Evolutionary conservation across 805 yeast genomes (phyloP), one percentile per base, ranked within the genome.

Genomic region (Pachysolen tannophilus): DNA sequence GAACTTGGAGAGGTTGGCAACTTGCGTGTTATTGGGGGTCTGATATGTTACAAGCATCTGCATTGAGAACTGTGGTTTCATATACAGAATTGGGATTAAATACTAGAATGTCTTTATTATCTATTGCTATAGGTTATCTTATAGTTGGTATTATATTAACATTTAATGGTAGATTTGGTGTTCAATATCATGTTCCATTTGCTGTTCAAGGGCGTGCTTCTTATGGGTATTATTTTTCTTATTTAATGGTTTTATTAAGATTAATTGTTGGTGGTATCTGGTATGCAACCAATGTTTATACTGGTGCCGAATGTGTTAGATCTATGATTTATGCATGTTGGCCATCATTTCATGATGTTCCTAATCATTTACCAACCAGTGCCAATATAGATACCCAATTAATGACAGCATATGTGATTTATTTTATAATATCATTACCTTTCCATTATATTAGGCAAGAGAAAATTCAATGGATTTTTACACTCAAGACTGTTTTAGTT

Each of bases 121-220:
- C 45, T 4, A 37, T 42, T 13, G 44, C 45, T 14, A 42, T 48
- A 4, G 52, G 50, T 17, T 43, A 45, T 42, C 24, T 45, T 8
- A 30, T 46, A 14, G 45, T 48, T 19, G 48, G 49, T 21, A 16
- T 42, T 9, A 48, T 45, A 11, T 33, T 48, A 18, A 40, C 45
- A 14, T 30, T 53, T 7, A 52, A 55, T 34, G 58, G 57, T 30
- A 49, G 48, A 5, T 47, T 53, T 32, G 64, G 65, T 30, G 56
- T 63, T 5, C 47, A 43, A 23, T 50, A 54, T 10, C 61, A 59
- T 24, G 49, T 60, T 13, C 61, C 63, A 2, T 61, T 60, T 42
- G 60, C 65, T 5, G 42, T 59, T 2, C 44, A 44, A 19, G 50
- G 49, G 38, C 47, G 65, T 35, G 50, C 61, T 14, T 50, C 57